Conservation (phyloP, 169 alveolate genomes). For the Blepharisma undulans region DNA sequence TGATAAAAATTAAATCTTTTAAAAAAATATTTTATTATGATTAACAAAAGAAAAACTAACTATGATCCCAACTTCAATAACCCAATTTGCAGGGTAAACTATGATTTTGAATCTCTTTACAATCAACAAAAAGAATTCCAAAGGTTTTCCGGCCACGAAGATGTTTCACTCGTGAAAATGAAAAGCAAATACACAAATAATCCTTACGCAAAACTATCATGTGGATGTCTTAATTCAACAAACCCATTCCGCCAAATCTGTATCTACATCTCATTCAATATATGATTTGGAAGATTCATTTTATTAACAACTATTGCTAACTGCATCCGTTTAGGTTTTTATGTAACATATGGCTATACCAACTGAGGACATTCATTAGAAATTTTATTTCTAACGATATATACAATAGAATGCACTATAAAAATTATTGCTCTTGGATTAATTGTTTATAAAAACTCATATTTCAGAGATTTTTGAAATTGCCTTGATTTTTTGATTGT, state of each 20-base stretch:
- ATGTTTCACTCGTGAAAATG: background rate
- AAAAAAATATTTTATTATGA: background rate
- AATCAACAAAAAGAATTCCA: background rate
- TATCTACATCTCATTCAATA: background rate
- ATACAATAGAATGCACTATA: constrained; percentile 22
- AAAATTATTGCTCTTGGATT: constrained; percentile 55
- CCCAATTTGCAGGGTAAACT: background rate
- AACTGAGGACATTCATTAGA: background rate
- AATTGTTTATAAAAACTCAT: constrained; percentile 50
- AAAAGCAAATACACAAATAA: background rate
- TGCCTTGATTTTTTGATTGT: constrained; percentile 78
- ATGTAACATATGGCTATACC: background rate
- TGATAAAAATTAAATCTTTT: background rate
- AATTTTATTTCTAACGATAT: background rate
- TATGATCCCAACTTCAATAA: background rate
- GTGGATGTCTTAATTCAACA: constrained; percentile 38
- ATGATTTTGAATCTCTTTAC: constrained; percentile 6
- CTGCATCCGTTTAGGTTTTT: background rate
- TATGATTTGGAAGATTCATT: background rate
- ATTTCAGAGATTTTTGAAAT: constrained; percentile 79
- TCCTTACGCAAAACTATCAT: background rate
- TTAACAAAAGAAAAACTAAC: background rate
- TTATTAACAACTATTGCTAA: background rate
- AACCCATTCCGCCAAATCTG: background rate
- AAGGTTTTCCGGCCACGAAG: background rate